Evolutionary conservation across 2,329 filamentous ascomycete species (phyloP), one percentile per base, ranked within the genome.

Genomic region (Fusarium chuoi): DNA sequence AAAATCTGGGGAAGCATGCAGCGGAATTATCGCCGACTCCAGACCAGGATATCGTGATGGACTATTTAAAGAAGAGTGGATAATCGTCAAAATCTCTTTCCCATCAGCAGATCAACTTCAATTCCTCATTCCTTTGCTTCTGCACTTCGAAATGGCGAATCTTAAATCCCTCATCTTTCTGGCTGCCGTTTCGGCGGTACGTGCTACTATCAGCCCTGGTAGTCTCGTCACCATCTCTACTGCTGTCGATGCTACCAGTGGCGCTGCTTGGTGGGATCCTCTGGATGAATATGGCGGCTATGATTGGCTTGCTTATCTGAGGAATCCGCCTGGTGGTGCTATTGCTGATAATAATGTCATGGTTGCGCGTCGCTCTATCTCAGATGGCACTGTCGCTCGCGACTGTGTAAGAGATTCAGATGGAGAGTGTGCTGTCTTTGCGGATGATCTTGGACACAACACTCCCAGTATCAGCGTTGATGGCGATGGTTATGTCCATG

Each of bases 231-330:
- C 65, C 5, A 44, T 68, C 30, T 68, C 65, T 7, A 39, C 63
- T 0, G 75, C 67, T 20, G 76, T 78, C 12, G 77, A 78, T 49
- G 66, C 57, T 11, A 75, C 65, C 49, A 78, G 74, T n/a, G 64
- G 71, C 14, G 74, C 77, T 11, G 77, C 72, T 14, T 78, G 77
- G 77, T 78, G 77, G 77, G 65, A 74, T 33, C 76, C 77, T 11
- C 35, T 78, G 5, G 77, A 78, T 22, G 77, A 78, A 55, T 74
- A 64, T 15, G 75, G 70, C 17, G 73, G 67, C n/a, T 78, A 79
- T 20, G 56, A 62, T 14, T 78, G 68, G 68, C 46, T 79, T 10
- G 58, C 75, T 30, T 78, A 79, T 22, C 62, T 77, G 7, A 75
- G 73, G 24, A 79, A 79, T 28, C 77, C 77, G 9, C 59, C 68